A percentile compares a stretch with the other conserved stretches of the same genome.
Conservation (phyloP, 148 eudicot species). For the Fagopyrum esculentum region DNA sequence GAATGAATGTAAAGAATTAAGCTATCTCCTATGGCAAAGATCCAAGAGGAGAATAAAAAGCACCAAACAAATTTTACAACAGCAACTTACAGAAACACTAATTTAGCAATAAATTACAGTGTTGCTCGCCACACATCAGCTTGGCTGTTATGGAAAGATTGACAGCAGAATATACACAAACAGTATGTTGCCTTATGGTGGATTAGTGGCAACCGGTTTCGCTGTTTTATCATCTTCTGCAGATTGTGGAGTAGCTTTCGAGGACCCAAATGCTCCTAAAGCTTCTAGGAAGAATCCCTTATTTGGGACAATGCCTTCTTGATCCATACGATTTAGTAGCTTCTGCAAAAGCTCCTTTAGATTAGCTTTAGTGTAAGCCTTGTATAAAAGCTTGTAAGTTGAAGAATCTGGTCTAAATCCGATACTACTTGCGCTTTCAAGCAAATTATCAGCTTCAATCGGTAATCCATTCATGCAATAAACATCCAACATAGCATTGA, state of each 20-base stretch:
- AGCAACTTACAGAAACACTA: neutral
- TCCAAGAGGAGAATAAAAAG: neutral
- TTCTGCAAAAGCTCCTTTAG: constrained; percentile 60
- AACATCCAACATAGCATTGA: constrained; percentile 90
- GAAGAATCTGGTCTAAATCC: constrained; percentile 50
- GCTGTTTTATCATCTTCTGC: neutral
- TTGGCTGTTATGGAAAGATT: neutral
- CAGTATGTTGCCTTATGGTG: neutral
- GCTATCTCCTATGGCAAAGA: neutral
- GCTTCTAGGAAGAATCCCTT: constrained; percentile 71
- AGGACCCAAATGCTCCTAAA: constrained; percentile 64
- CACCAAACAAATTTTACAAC: neutral
- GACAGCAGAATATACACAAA: constrained; percentile 10
- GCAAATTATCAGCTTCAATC: constrained; percentile 60
- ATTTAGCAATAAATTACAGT: neutral
- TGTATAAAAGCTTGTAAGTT: constrained; percentile 85
- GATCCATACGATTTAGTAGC: constrained; percentile 56
- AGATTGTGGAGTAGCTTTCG: constrained; percentile 25
- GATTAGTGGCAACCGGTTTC: neutral
- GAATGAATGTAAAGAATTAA: neutral
- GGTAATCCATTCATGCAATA: constrained; percentile 78
- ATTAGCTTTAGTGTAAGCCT: constrained; percentile 81
- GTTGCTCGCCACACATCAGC: neutral
- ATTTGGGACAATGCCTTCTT: constrained; percentile 77
- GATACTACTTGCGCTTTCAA: constrained; percentile 38